These are phyloP conservation scores for Recurvomyces mirabilis DNA, from an alignment of 495 filamentous ascomycete species.

Conservation along the genomic window DNA sequence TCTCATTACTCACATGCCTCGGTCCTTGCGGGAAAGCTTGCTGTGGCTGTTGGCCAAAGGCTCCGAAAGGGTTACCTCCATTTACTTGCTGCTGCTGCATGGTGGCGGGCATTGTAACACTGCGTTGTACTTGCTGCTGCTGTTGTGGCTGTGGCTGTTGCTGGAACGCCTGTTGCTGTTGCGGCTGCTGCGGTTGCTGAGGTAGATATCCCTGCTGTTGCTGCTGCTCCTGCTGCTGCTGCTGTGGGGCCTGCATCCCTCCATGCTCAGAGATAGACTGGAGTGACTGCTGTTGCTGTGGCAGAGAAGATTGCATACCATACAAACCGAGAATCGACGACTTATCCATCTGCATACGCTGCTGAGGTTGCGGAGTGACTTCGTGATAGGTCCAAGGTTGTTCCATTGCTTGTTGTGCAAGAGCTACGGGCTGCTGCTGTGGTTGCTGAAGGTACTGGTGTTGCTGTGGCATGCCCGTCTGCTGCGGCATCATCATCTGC, in stretches of 20 bases:
- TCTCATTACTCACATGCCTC: slow-evolving; percentile 72
- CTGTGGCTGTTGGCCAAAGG: slow-evolving; percentile 19
- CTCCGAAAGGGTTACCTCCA: no score
- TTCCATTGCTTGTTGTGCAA: background rate
- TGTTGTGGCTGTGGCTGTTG: slow-evolving; percentile 13
- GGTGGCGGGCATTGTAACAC: no score
- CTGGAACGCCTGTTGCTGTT: slow-evolving; percentile 19
- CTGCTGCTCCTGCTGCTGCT: slow-evolving; percentile 7
- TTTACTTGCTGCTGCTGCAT: slow-evolving; percentile 6
- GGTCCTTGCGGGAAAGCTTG: slow-evolving; percentile 15
- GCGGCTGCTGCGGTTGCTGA: slow-evolving; percentile 17
- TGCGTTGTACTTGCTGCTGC: no score
- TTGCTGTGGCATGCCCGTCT: slow-evolving; percentile 12
- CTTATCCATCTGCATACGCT: slow-evolving; percentile 54
- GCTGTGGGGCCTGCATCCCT: no score
- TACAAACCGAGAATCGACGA: slow-evolving; percentile 80
- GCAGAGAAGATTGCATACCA: slow-evolving; percentile 54
- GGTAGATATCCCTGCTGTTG: slow-evolving; percentile 17
- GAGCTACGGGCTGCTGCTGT: slow-evolving; percentile 5
- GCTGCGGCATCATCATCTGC: slow-evolving; percentile 8
- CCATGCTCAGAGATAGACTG: slow-evolving; percentile 17
- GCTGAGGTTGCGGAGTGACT: slow-evolving; percentile 31
- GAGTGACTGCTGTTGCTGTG: slow-evolving; percentile 46
- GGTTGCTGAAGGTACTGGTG: slow-evolving; percentile 23
- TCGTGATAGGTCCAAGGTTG: slow-evolving; percentile 8